Percentiles rank a stretch among this genome's conserved stretches.
phyloP scores from a whole-genome alignment of 345 rosid species.

The Rhodamnia argentea region DNA sequence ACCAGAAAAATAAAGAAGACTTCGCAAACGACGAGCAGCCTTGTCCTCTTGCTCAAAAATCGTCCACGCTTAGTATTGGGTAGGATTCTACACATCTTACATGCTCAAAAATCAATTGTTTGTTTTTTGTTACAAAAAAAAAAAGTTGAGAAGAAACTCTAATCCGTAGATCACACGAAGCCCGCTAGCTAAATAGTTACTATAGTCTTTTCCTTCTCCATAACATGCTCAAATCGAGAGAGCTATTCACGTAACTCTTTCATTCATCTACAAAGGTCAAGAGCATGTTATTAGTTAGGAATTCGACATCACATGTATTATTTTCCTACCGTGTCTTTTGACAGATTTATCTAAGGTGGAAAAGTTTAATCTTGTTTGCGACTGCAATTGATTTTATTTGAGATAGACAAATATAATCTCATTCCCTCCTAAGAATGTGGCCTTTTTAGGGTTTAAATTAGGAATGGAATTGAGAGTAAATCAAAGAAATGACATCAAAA shows the following conservation, averaged over 20 bases:
- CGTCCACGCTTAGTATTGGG: no score
- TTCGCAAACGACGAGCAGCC: no score
- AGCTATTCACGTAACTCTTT: neutral
- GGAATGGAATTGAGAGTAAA: neutral
- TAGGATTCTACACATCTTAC: no score
- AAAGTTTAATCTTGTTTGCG: neutral
- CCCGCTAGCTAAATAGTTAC: neutral
- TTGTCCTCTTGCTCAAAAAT: no score
- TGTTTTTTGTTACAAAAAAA: neutral
- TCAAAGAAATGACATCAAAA: neutral
- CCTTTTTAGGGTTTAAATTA: neutral
- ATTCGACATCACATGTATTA: neutral
- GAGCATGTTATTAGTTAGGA: neutral
- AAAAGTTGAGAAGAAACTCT: neutral
- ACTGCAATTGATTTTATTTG: neutral
- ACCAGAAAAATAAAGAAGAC: no score
- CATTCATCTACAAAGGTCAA: neutral
- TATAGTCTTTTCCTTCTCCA: neutral
- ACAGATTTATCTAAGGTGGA: neutral
- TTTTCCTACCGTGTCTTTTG: neutral
- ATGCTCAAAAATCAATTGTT: neutral
- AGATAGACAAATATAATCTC: neutral
- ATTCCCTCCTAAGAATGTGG: neutral
- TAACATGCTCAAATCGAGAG: neutral
- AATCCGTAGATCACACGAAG: neutral